phyloP scores from a whole-genome alignment of 176 grass and related monocot species.

The Carex pumila region DNA sequence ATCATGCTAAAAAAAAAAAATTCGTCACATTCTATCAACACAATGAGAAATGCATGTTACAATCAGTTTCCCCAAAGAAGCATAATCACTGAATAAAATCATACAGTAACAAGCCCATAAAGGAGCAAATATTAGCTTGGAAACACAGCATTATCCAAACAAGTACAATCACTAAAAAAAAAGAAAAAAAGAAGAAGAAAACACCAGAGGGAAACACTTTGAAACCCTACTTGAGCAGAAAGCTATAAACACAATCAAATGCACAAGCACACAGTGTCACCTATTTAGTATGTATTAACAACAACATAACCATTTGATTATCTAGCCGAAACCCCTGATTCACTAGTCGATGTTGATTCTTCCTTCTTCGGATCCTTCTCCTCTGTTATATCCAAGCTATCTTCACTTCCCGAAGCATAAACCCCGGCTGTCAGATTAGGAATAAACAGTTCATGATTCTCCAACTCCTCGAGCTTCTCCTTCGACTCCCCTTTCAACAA shows the following conservation, averaged over 20 bases:
- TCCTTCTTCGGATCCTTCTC: conserved; percentile 44
- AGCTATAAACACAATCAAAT: conserved; percentile 1
- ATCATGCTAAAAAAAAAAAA: no score
- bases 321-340: conserved; percentile 41
- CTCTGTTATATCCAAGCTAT: conserved; percentile 36
- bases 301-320: conserved; percentile 20
- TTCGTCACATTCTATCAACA: not conserved
- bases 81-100: not conserved
- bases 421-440: conserved; percentile 13
- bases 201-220: not conserved
- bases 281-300: not conserved
- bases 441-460: conserved; percentile 63
- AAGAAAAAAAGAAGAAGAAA: not conserved
- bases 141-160: not conserved
- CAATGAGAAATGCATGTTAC: not conserved
- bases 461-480: conserved; percentile 52
- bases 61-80: not conserved
- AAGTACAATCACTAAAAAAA: not conserved
- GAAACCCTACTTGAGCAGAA: not conserved
- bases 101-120: not conserved
- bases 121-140: not conserved
- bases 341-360: conserved; percentile 36
- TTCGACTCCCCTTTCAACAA: conserved; percentile 65
- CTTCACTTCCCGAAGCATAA: conserved; percentile 3
- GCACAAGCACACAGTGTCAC: conserved; percentile 9